Base-by-base conservation (phyloP, 225 moss, liverwort and hornwort genomes). In the Sphagnum tenellum region DNA sequence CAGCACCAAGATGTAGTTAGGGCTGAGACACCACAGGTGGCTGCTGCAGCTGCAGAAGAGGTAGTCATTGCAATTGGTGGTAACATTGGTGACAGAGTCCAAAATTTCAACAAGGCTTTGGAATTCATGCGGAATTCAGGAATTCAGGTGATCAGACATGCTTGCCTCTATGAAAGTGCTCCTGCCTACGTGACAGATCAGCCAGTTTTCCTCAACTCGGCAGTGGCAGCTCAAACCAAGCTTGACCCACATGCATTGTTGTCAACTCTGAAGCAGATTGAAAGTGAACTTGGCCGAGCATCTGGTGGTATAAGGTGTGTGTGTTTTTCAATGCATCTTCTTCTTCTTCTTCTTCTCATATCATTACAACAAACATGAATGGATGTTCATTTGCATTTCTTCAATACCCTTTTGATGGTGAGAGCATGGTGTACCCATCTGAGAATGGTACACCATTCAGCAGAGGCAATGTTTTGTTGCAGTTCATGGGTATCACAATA, bases 141-240 rank as follows among this genome's bases (percentile, higher is more conserved):
- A 47, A 86, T 94, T 66, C 77, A 75, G 62, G 81, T 91, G 29
- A 77, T 72, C 66, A 78, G 87, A 48, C 85, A 89, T 71, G 91
- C 89, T 53, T 90, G 83, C 49, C 79, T 94, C 14, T 94, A 94
- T 66, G 94, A 94, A 77, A 94, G 87, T 73, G 87, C 94, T 50
- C 89, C 94, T 57, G 91, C 91, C 45, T 91, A 91, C 77, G 84
- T 94, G 45, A 89, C 91, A 13, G 83, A 94, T 70, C 94, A 94
- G 72, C 94, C 94, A 4, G 63, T 74, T 61, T 94, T 94, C 63
- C 77, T 94, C 12, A 94, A 94, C 74, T 91, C 94, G 63, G 79
- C 89, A 45, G 78, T 94, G 61, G 81, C 81, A 54, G 87, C 87
- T 52, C 60, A 61, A 46, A 89, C 91, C 48, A 74, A 67, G 49